These are phyloP conservation scores for Aspergillus pseudoviridinutans DNA, from an alignment of 2,329 filamentous ascomycete genomes.

Conservation along the genomic window DNA sequence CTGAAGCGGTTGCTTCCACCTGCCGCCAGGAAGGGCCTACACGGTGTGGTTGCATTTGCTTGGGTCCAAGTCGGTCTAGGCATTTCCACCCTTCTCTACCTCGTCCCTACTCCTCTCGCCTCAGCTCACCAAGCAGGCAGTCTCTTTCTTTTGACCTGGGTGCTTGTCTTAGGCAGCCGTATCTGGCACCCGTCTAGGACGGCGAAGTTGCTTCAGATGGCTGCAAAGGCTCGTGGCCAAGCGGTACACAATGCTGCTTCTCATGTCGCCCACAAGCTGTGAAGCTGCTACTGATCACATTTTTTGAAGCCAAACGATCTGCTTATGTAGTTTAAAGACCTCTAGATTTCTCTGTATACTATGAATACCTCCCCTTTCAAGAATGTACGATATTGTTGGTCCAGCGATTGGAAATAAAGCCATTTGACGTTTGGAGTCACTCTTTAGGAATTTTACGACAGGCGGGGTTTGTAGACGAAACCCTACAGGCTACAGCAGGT, in stretches of 20 bases:
- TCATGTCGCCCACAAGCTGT: slow-evolving; percentile 20
- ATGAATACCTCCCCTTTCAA: background rate
- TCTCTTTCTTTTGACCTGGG: slow-evolving; percentile 77
- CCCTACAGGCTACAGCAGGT: too few relatives aligned
- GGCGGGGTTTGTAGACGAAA: background rate
- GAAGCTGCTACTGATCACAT: background rate
- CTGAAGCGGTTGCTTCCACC: slow-evolving; percentile 57
- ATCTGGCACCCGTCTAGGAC: slow-evolving; percentile 68
- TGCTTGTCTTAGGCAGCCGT: slow-evolving; percentile 72
- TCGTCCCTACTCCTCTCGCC: slow-evolving; percentile 83
- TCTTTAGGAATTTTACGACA: background rate
- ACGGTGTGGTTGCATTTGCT: slow-evolving; percentile 78
- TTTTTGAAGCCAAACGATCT: background rate
- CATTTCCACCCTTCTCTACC: slow-evolving; percentile 86
- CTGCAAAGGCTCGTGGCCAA: slow-evolving; percentile 33
- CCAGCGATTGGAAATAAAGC: background rate
- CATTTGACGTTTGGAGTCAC: background rate
- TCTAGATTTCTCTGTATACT: background rate
- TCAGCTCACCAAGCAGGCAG: slow-evolving; percentile 91
- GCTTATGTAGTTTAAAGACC: background rate
- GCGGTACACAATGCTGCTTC: slow-evolving; percentile 21
- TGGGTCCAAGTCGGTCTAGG: slow-evolving; percentile 78
- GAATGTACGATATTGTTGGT: background rate
- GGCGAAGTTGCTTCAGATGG: slow-evolving; percentile 53
- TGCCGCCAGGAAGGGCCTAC: slow-evolving; percentile 63